Conservation (phyloP, 768 basidiomycete species). For the Mycena pura region DNA sequence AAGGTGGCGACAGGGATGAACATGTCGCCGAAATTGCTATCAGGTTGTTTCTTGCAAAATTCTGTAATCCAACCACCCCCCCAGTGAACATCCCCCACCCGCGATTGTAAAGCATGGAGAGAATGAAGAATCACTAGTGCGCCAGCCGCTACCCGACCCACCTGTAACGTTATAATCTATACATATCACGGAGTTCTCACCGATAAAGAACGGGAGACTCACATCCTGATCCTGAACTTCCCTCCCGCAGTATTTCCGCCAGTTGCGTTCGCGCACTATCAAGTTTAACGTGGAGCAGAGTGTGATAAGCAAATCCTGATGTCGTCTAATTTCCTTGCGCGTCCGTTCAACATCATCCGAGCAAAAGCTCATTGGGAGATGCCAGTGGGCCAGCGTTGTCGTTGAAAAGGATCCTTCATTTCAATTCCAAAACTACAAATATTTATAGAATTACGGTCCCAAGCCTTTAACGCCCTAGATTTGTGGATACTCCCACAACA, state of each 20-base stretch:
- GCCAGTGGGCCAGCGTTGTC: background rate
- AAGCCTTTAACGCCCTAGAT: no score
- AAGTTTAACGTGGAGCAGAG: slow-evolving; percentile 1
- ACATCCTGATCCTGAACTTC: background rate
- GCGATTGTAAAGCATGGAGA: slow-evolving; percentile 1
- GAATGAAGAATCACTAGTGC: slow-evolving; percentile 3
- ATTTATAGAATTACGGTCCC: no score
- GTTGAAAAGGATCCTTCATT: no score
- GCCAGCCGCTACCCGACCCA: slow-evolving; percentile 2
- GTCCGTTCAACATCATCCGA: slow-evolving; percentile 1
- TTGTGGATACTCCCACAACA: no score
- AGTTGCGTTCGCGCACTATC: slow-evolving; percentile 1
- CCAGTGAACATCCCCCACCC: background rate
- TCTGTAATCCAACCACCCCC: background rate
- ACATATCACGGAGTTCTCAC: background rate
- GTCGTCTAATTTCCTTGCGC: background rate
- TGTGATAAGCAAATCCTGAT: slow-evolving; percentile 1
- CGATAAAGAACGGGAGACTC: background rate
- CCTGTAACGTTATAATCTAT: background rate
- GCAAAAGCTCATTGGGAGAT: background rate
- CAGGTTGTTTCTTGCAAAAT: slow-evolving; percentile 1
- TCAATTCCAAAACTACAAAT: no score
- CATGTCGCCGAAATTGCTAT: background rate
- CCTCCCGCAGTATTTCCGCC: background rate
- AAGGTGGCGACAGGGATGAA: background rate